phyloP scores from a whole-genome alignment of 495 filamentous ascomycete genomes.

The Darksidea phi region DNA sequence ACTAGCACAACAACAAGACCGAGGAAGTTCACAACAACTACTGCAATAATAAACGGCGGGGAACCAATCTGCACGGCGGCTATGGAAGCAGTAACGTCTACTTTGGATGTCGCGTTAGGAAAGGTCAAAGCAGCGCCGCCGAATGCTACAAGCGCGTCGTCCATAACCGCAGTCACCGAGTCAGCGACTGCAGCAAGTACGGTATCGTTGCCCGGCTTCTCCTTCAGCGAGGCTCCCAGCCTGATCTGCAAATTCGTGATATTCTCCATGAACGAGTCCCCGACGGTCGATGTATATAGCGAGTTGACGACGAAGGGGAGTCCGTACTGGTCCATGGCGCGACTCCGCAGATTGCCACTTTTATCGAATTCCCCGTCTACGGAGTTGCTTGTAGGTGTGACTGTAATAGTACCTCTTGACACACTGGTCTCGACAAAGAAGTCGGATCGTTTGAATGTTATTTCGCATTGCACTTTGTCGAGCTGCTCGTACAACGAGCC shows the following conservation, averaged over 20 bases:
- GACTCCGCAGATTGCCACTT: not conserved
- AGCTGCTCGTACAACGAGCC: not conserved
- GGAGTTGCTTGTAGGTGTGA: not conserved
- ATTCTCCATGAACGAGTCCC: not conserved
- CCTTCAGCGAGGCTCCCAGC: not conserved
- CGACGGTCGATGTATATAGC: not conserved
- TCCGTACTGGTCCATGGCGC: not conserved
- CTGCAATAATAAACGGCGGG: not conserved
- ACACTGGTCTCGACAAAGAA: not conserved
- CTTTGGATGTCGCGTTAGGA: not conserved
- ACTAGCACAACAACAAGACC: not conserved
- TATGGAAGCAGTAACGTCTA: not conserved
- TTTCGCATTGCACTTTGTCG: slow-evolving; percentile 4
- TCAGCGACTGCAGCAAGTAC: not conserved
- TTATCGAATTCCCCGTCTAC: not conserved
- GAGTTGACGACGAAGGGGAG: not conserved
- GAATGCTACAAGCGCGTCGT: not conserved
- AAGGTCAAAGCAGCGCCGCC: not conserved
- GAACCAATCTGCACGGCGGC: not conserved
- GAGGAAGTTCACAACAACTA: not conserved
- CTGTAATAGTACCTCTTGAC: not conserved
- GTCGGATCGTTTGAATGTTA: not conserved
- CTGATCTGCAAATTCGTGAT: not conserved
- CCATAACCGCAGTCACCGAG: not conserved
- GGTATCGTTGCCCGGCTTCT: not conserved